Base-by-base conservation (phyloP, 1,284 basidiomycete genomes). In the Baeospora myosura region DNA sequence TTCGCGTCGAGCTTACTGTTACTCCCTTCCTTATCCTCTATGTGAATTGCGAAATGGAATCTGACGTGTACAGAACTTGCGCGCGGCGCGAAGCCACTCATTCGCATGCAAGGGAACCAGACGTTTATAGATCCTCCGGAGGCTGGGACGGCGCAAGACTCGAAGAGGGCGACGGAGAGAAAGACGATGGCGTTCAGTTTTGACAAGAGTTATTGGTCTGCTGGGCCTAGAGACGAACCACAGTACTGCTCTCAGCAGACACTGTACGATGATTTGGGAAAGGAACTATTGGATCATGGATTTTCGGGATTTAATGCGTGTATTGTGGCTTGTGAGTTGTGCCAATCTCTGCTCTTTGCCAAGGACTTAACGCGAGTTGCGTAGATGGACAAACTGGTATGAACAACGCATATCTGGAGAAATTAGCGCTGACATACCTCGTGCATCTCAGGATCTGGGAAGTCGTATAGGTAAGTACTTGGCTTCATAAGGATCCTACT, bases 241-340 rank as follows among this genome's bases (percentile, higher is more conserved):
- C 69, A 71, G 10, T 96, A 96, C 57, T 94, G 91, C 52, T 90
- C 86, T 5, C 93, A 97, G 59, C 81, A 93, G 60, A 97, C 92
- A 0, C 69, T 98, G 45, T 98, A 92, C 63, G 81, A 95, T 52
- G 95, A 98, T 69, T 66, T 98, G 25, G 96, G 96, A 34, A 85
- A 88, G 61, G 95, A 98, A 56, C 66, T 98, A 40, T 71, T 98
- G 53, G 88, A 98, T 60, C 94, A 98, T 63, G 85, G 89, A 33
- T 98, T 98, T 66, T 71, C 88, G 37, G 96, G 95, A 18, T 98
- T 97, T 69, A 98, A 98, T 71, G 91, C 93, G 41, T 95, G 91
- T 75, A 95, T 96, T 64, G 74, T 97, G 62, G 92, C 93, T 62
- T 95, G 91, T 96, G 67, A 75, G 92, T 84, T 14, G 12, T 29